Conservation (phyloP, 139 green algal genomes). For the Gonium pectorale region DNA sequence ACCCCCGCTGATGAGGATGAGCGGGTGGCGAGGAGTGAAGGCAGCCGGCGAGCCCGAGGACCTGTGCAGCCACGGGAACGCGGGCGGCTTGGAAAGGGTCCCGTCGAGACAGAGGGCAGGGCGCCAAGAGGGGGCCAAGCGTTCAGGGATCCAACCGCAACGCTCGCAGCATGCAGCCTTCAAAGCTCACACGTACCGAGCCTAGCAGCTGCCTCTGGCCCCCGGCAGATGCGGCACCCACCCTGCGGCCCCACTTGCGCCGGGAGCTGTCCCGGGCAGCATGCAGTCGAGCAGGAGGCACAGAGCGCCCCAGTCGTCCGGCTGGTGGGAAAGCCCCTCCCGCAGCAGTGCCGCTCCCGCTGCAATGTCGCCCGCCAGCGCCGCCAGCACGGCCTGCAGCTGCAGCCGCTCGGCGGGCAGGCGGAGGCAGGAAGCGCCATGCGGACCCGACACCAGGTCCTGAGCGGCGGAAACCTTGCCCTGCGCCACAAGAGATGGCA, state of each 20-base stretch:
- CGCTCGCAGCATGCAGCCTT: too few relatives aligned
- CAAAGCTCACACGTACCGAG: too few relatives aligned
- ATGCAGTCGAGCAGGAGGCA: conserved; percentile 33
- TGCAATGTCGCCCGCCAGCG: conserved; percentile 49
- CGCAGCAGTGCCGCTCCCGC: conserved; percentile 56
- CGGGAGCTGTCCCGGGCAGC: conserved; percentile 4
- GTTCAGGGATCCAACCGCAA: too few relatives aligned
- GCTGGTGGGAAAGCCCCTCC: conserved; percentile 53
- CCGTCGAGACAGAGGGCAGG: too few relatives aligned
- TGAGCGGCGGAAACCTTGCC: conserved; percentile 59
- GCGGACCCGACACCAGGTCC: conserved; percentile 36
- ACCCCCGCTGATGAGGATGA: conserved; percentile 34
- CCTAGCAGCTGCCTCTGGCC: too few relatives aligned
- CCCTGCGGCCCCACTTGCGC: neutral
- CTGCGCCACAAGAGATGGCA: too few relatives aligned
- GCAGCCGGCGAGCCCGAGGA: too few relatives aligned
- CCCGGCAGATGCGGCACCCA: neutral
- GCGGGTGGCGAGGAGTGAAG: conserved; percentile 22
- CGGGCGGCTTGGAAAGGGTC: too few relatives aligned
- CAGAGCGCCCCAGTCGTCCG: conserved; percentile 70
- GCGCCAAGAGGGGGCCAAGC: too few relatives aligned
- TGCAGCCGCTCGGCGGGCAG: conserved; percentile 59
- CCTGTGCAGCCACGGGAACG: too few relatives aligned
- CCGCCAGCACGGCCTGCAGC: conserved; percentile 63
- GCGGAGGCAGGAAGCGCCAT: conserved; percentile 31